Conservation (phyloP, 805 yeast species). For the Helenozyma baotianmanensis region DNA sequence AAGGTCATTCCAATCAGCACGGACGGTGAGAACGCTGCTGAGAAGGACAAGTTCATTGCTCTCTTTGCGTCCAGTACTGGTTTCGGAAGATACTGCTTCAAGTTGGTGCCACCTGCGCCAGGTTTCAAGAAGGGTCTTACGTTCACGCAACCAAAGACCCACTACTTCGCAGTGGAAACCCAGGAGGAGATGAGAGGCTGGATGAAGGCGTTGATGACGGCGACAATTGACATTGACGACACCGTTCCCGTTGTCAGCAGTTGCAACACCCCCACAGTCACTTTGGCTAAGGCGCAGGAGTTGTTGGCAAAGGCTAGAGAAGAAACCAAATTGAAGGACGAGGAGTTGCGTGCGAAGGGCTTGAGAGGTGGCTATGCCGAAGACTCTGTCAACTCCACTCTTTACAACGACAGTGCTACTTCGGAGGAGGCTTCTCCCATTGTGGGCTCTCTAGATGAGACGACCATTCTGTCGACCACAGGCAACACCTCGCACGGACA, state of each 20-base stretch:
- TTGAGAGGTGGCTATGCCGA: slow-evolving; percentile 23
- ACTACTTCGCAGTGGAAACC: slow-evolving; percentile 91
- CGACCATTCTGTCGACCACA: slow-evolving; percentile 25
- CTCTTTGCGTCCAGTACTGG: slow-evolving; percentile 91
- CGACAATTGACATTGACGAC: slow-evolving; percentile 95
- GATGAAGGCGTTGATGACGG: slow-evolving; percentile 92
- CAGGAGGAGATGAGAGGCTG: slow-evolving; percentile 89
- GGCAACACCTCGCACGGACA: slow-evolving; percentile 6
- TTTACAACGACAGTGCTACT: slow-evolving; percentile 13
- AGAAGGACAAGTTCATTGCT: slow-evolving; percentile 79
- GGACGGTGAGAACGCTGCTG: slow-evolving; percentile 38
- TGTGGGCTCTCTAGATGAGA: slow-evolving; percentile 28
- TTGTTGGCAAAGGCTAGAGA: slow-evolving; percentile 78
- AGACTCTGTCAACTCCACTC: slow-evolving; percentile 2
- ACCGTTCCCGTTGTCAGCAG: slow-evolving; percentile 87
- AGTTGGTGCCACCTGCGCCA: slow-evolving; percentile 94
- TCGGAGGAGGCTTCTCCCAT: slow-evolving; percentile 26
- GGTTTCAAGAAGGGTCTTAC: slow-evolving; percentile 94
- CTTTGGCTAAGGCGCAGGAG: slow-evolving; percentile 82
- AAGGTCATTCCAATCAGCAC: slow-evolving; percentile 67
- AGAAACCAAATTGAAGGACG: slow-evolving; percentile 55
- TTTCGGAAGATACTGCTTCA: slow-evolving; percentile 89
- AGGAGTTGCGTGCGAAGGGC: slow-evolving; percentile 44
- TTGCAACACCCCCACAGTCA: slow-evolving; percentile 92
- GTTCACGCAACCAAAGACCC: slow-evolving; percentile 93